These are phyloP conservation scores for Nyctanthes arbortristis DNA, from an alignment of 257 asterid genomes.

Conservation along the genomic window DNA sequence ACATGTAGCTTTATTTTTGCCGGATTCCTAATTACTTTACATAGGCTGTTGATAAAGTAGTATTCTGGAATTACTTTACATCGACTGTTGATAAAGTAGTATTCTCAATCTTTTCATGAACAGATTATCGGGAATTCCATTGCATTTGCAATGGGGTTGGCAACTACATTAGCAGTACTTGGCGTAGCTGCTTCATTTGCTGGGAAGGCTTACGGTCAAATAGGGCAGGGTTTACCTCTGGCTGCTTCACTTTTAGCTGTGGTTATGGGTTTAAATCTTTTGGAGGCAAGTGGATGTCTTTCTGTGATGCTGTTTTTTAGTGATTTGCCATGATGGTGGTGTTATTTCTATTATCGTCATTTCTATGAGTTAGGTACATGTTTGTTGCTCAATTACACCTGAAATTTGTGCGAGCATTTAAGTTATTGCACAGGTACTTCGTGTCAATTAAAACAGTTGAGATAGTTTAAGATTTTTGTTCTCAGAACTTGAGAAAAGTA, in stretches of 20 bases:
- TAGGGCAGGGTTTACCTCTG: conserved; percentile 89
- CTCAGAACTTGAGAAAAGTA: neutral
- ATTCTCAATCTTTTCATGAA: conserved; percentile 2
- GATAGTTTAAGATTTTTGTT: neutral
- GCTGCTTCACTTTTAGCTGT: conserved; percentile 89
- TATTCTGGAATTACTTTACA: neutral
- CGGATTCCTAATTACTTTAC: neutral
- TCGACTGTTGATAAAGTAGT: neutral
- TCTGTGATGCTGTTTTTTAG: conserved; percentile 4
- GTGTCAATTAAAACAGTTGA: neutral
- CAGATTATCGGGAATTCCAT: conserved; percentile 81
- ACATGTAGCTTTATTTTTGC: neutral
- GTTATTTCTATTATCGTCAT: neutral
- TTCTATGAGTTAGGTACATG: neutral
- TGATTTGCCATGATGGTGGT: neutral
- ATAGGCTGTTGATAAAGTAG: neutral
- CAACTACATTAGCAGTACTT: conserved; percentile 86
- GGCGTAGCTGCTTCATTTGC: conserved; percentile 97
- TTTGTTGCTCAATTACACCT: neutral
- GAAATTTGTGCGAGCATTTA: neutral
- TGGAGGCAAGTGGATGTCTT: conserved; percentile 54
- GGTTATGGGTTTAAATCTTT: conserved; percentile 87
- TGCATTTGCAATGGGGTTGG: conserved; percentile 93
- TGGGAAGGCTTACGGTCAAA: conserved; percentile 96
- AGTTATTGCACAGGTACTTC: neutral